These are phyloP conservation scores for Penicillium psychrofluorescens DNA, from an alignment of 495 filamentous ascomycete genomes.

Conservation along the genomic window DNA sequence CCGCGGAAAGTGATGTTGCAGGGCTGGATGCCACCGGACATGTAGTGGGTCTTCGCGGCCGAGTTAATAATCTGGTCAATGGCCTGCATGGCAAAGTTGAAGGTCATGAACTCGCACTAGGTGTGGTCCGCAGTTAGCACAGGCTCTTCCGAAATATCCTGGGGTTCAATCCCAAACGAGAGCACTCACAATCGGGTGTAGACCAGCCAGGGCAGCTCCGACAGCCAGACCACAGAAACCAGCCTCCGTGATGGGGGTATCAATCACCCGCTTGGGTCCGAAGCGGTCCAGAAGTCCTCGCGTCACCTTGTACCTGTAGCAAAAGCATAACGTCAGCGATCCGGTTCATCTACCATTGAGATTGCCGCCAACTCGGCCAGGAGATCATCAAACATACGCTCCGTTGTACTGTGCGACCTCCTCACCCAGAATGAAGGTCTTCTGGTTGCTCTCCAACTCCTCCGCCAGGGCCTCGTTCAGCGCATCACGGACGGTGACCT, in stretches of 20 bases:
- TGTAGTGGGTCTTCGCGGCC: constrained; percentile 98
- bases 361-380: not conserved
- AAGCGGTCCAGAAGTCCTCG: constrained; percentile 95
- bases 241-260: constrained; percentile 95
- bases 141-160: too few species aligned
- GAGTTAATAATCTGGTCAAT: constrained; percentile 99
- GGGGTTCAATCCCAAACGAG: not conserved
- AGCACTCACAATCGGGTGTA: constrained; percentile 81
- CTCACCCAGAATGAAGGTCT: constrained; percentile 93
- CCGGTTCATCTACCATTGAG: not conserved
- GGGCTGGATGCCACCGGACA: constrained; percentile 98
- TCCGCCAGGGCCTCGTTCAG: constrained; percentile 96
- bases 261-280: constrained; percentile 94
- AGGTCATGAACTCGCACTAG: constrained; percentile 99
- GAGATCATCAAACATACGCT: constrained; percentile 49
- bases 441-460: constrained; percentile 88
- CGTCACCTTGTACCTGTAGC: constrained; percentile 85
- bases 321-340: constrained; percentile 8
- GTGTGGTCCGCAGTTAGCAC: not conserved
- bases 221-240: constrained; percentile 90
- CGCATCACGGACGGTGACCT: constrained; percentile 94
- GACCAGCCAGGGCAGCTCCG: constrained; percentile 86
- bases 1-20: constrained; percentile 99
- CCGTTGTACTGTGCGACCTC: constrained; percentile 99
- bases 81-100: constrained; percentile 99